A percentile compares a stretch with the other conserved stretches of the same genome.
Evolutionary conservation across 1,139 yeast species (phyloP).

Genomic region (Geotrichum armillariae): DNA sequence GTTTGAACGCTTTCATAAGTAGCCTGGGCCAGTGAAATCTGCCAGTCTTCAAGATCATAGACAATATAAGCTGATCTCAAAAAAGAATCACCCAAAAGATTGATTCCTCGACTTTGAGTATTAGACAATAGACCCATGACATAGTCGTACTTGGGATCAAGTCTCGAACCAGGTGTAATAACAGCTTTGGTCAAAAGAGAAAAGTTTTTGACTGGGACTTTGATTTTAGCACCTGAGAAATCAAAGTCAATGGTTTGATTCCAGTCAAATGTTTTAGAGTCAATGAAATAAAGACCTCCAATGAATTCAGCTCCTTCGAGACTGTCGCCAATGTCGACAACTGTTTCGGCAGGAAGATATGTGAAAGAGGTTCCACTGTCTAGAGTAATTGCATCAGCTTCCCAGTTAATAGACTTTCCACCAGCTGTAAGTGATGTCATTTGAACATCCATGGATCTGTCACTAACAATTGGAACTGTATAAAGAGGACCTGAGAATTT

Average conservation of each 20-base stretch:
- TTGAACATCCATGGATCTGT: slow-evolving; percentile 13
- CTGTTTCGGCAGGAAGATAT: slow-evolving; percentile 17
- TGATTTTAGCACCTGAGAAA: slow-evolving; percentile 18
- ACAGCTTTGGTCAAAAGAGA: slow-evolving; percentile 11
- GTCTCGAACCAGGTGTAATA: slow-evolving; percentile 11
- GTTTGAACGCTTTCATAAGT: not conserved
- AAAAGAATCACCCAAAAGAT: slow-evolving; percentile 32
- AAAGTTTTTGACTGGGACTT: slow-evolving; percentile 13
- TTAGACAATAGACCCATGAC: slow-evolving; percentile 16
- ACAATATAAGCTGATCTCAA: slow-evolving; percentile 32
- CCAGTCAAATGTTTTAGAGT: slow-evolving; percentile 15
- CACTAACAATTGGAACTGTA: slow-evolving; percentile 31
- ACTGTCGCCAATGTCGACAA: slow-evolving; percentile 6
- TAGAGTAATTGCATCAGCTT: slow-evolving; percentile 12
- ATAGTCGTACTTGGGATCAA: slow-evolving; percentile 9
- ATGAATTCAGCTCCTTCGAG: slow-evolving; percentile 10
- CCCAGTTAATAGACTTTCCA: slow-evolving; percentile 8
- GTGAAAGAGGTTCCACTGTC: slow-evolving; percentile 21
- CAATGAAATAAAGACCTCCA: slow-evolving; percentile 16
- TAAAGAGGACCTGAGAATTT: slow-evolving; percentile 50
- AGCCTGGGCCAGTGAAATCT: slow-evolving; percentile 18
- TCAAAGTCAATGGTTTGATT: slow-evolving; percentile 12
- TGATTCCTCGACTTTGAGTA: slow-evolving; percentile 15
- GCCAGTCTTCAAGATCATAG: slow-evolving; percentile 26
- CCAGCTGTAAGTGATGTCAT: slow-evolving; percentile 9